phyloP scores from a whole-genome alignment of 352 stramenopile genomes.

The Halophytophthora polymorphica region DNA sequence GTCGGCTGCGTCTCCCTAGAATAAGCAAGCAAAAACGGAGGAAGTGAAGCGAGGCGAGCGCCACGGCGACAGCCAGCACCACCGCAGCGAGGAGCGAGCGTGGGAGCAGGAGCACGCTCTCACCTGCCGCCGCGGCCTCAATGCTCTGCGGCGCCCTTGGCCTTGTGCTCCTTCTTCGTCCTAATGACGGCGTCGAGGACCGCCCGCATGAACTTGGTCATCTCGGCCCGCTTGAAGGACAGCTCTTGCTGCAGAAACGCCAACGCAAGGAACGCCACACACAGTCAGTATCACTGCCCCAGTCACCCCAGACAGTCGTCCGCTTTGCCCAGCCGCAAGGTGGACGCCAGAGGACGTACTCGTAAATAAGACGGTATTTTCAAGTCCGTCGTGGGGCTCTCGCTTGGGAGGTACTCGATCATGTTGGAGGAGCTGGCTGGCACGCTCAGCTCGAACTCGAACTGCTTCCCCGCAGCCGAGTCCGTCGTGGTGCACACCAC shows the following conservation, averaged over 20 bases:
- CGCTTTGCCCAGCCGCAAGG: not conserved
- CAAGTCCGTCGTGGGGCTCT: slow-evolving; percentile 45
- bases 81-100: too few species aligned
- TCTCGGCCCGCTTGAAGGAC: slow-evolving; percentile 74
- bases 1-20: not conserved
- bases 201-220: slow-evolving; percentile 84
- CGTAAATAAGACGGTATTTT: slow-evolving; percentile 72
- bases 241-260: slow-evolving; percentile 53
- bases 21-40: slow-evolving; percentile 9
- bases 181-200: slow-evolving; percentile 79
- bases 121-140: slow-evolving; percentile 7
- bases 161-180: slow-evolving; percentile 49
- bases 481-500: slow-evolving; percentile 67
- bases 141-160: slow-evolving; percentile 1
- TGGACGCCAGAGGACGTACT: slow-evolving; percentile 24
- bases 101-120: too few species aligned
- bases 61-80: not conserved
- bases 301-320: too few species aligned
- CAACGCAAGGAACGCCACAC: not conserved
- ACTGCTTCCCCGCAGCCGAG: slow-evolving; percentile 57
- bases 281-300: too few species aligned
- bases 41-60: slow-evolving; percentile 6
- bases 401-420: slow-evolving; percentile 79
- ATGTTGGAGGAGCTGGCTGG: slow-evolving; percentile 56
- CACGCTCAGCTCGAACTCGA: slow-evolving; percentile 78